phyloP scores from a whole-genome alignment of 2,329 filamentous ascomycete genomes.

The Fusarium foetens region DNA sequence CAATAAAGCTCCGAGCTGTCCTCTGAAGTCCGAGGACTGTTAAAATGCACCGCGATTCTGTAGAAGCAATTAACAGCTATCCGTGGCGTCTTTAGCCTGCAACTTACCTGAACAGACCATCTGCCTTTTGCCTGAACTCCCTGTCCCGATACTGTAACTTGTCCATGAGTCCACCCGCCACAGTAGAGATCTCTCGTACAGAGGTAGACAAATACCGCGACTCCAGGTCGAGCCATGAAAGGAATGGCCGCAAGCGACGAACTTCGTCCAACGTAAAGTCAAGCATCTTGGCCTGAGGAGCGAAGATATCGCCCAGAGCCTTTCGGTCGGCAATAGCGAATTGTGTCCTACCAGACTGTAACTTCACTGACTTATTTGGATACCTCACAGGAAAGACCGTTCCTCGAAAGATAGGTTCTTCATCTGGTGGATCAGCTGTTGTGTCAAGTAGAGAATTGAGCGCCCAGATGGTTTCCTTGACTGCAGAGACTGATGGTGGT shows the following conservation, averaged over 20 bases:
- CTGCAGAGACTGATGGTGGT: constrained; percentile 23
- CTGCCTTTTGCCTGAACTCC: constrained; percentile 46
- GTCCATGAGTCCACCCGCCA: constrained; percentile 21
- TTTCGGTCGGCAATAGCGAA: constrained; percentile 53
- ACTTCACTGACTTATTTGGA: constrained; percentile 18
- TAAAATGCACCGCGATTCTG: constrained; percentile 40
- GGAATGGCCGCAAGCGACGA: constrained; percentile 42
- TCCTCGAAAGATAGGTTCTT: constrained; percentile 11
- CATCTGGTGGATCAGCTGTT: background rate
- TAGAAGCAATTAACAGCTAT: background rate
- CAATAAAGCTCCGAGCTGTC: constrained; percentile 20
- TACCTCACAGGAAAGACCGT: constrained; percentile 41
- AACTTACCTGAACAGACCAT: constrained; percentile 48
- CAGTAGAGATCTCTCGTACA: constrained; percentile 49
- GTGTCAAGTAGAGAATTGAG: constrained; percentile 48
- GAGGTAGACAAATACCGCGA: constrained; percentile 47
- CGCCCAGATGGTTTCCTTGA: constrained; percentile 47
- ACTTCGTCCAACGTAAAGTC: constrained; percentile 52
- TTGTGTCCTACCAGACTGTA: constrained; percentile 23
- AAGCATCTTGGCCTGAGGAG: constrained; percentile 44
- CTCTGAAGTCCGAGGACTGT: constrained; percentile 26
- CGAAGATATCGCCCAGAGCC: constrained; percentile 42
- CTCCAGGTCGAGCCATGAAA: constrained; percentile 49
- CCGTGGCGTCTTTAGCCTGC: fast-evolving
- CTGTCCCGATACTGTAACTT: constrained; percentile 36